Percentiles rank a stretch among this genome's conserved stretches.
Evolutionary conservation across 257 asterid species (phyloP).

Genomic region (Nicotiana benthamiana): DNA sequence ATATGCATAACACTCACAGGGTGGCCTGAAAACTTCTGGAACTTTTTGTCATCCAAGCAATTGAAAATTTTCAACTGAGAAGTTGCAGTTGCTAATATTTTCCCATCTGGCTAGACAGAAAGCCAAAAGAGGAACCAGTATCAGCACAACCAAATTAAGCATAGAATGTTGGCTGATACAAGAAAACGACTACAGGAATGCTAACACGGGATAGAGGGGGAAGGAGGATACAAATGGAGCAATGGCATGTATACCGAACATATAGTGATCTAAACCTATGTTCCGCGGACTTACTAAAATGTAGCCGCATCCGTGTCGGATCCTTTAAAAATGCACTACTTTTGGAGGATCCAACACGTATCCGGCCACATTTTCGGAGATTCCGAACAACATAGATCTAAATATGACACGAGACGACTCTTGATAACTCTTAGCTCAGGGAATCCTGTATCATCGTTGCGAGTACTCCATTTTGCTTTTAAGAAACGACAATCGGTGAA

Average conservation of each 20-base stretch:
- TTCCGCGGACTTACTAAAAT: too few relatives aligned
- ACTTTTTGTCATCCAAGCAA: slow-evolving; percentile 50
- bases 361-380: too few relatives aligned
- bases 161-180: neutral
- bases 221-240: neutral
- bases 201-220: neutral
- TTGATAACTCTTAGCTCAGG: neutral
- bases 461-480: neutral
- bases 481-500: neutral
- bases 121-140: neutral
- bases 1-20: slow-evolving; percentile 57
- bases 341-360: too few relatives aligned
- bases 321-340: too few relatives aligned
- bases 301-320: too few relatives aligned
- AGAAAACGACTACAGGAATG: neutral
- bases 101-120: slow-evolving; percentile 60
- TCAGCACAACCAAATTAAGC: slow-evolving; percentile 1
- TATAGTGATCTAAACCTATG: neutral
- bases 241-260: neutral
- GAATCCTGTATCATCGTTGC: neutral
- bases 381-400: too few relatives aligned
- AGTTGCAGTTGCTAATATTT: slow-evolving; percentile 64
- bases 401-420: neutral
- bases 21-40: slow-evolving; percentile 91
- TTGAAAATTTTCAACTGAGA: slow-evolving; percentile 70